Evolutionary conservation across 2,329 filamentous ascomycete genomes (phyloP).

Genomic region (Hymenoscyphus fraxineus): DNA sequence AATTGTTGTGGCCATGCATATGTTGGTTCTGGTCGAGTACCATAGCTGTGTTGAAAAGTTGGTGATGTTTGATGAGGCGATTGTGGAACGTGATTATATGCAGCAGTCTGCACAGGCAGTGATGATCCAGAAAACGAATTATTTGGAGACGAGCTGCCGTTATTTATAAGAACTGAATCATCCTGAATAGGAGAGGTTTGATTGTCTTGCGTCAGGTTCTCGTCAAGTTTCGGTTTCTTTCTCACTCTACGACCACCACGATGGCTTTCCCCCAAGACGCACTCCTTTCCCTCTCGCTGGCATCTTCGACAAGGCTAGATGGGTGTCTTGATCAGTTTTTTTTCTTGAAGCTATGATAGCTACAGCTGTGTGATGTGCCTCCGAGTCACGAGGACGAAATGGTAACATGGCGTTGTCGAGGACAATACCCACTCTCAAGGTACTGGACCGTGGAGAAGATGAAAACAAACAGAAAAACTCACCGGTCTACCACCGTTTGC

Average conservation of each 20-base stretch:
- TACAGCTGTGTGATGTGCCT: too few species aligned
- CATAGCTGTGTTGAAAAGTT: constrained; percentile 23
- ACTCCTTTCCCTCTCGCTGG: constrained; percentile 33
- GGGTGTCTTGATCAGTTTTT: neutral
- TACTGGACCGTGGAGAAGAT: neutral
- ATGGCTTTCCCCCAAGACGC: constrained; percentile 34
- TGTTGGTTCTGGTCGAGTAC: constrained; percentile 16
- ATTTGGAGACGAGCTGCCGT: constrained; percentile 7
- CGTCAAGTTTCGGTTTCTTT: constrained; percentile 31
- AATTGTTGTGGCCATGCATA: constrained; percentile 23
- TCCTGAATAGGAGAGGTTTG: constrained; percentile 11
- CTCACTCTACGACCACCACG: constrained; percentile 33
- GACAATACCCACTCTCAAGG: neutral
- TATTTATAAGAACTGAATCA: constrained; percentile 7
- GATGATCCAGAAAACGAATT: constrained; percentile 6
- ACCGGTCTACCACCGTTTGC: constrained; percentile 32
- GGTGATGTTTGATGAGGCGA: constrained; percentile 10
- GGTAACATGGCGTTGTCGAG: neutral
- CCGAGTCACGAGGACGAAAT: too few species aligned
- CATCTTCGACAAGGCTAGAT: constrained; percentile 34
- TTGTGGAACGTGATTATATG: constrained; percentile 6
- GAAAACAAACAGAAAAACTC: constrained; percentile 15
- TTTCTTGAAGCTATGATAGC: too few species aligned
- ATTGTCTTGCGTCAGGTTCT: constrained; percentile 4
- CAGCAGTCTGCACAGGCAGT: neutral